Evolutionary conservation across 208 protist genomes (phyloP), one percentile per base, ranked within the genome.

Genomic region (Crithidia mellificae): DNA sequence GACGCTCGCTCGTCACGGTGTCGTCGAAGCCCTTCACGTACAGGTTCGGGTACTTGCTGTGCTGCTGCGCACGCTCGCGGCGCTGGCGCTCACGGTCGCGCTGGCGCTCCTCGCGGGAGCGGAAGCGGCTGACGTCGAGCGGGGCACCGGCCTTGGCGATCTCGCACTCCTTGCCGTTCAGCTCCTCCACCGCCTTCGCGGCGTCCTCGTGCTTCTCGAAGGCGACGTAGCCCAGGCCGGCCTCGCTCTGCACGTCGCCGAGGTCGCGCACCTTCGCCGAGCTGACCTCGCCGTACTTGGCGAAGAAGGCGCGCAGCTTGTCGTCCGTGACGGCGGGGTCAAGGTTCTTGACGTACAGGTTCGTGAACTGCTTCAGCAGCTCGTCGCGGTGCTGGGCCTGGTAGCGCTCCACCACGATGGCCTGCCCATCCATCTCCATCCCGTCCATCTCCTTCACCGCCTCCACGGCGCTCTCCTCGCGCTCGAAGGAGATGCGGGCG

Each of bases 301-400:
- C 52, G 77, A 99, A 99, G 54, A 94, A 84, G 50, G 91, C 84
- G 65, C 87, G 83, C 25, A 99, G 81, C 66, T 95, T 87, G 56
- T 98, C 95, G 59, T 98, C 96, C 61, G 92, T 87, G 51, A 99
- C 87, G 24, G 69, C 64, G 63, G 98, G 95, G 68, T 98, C 94
- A 63, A 99, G 89, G 95, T 99, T 99, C 87, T 99, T 99, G 64
- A 99, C 92, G 91, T 99, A 99, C 30, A 99, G 90, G 88, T 99
- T 99, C 47, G 95, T 96, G 79, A 94, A 99, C 84, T 98, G 98
- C 77, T 95, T 89, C 46, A 96, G 74, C 63, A 87, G 83, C 77
- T 97, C 83, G 27, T 97, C 88, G 62, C 92, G 90, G 72, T 99
- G 90, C 83, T 98, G 92, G 24, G 87, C 67, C 90, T 99, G 97